Evolutionary conservation across 78 protist species (phyloP).

Genomic region (Bodo saltans): DNA sequence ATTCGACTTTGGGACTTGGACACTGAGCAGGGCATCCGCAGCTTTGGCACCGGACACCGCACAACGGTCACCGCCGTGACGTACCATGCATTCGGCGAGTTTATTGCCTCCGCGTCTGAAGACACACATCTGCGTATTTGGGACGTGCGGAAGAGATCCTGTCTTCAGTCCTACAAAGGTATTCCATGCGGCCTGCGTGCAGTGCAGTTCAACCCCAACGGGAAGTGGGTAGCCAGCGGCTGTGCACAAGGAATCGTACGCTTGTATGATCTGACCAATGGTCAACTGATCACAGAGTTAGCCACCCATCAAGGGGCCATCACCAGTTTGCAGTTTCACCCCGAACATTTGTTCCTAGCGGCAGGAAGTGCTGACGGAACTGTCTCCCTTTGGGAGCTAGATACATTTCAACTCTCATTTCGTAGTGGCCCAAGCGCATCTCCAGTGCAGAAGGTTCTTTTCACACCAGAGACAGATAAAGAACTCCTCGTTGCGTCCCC

Average conservation of each 20-base stretch:
- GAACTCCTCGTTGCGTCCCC: too few relatives aligned
- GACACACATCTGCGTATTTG: slow-evolving; percentile 45
- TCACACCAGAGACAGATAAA: too few relatives aligned
- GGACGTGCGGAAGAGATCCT: slow-evolving; percentile 36
- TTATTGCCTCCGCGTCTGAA: slow-evolving; percentile 41
- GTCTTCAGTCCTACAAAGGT: slow-evolving; percentile 44
- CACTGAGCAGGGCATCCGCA: neutral
- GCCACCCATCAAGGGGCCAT: neutral
- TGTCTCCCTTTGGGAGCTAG: too few relatives aligned
- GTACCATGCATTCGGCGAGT: slow-evolving; percentile 62
- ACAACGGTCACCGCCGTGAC: slow-evolving; percentile 27
- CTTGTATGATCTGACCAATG: slow-evolving; percentile 55
- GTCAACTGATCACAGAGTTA: slow-evolving; percentile 22
- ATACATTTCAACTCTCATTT: too few relatives aligned
- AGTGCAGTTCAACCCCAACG: slow-evolving; percentile 51
- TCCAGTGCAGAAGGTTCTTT: too few relatives aligned
- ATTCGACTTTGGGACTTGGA: slow-evolving; percentile 58
- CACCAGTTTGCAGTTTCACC: slow-evolving; percentile 36
- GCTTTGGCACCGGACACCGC: slow-evolving; percentile 31
- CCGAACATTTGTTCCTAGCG: too few relatives aligned
- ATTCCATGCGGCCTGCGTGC: neutral
- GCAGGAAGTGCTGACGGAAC: too few relatives aligned
- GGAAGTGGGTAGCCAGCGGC: slow-evolving; percentile 45
- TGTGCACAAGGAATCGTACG: slow-evolving; percentile 27
- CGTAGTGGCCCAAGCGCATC: too few relatives aligned